phyloP scores from a whole-genome alignment of 2,329 filamentous ascomycete genomes.

The Thielaviopsis euricoi region DNA sequence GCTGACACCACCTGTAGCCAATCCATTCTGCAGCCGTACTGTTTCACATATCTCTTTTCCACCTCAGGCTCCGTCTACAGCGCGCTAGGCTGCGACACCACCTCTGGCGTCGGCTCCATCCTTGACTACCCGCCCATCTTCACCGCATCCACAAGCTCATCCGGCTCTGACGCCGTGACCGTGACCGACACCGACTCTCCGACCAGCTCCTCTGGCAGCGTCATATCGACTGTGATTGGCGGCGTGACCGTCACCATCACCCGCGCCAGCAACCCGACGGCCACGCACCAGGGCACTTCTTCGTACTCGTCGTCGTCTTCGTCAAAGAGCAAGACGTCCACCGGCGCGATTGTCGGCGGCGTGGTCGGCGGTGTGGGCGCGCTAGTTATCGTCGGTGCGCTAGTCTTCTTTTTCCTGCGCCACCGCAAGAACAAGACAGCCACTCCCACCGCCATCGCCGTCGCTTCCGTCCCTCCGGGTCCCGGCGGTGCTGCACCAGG shows the following conservation, averaged over 20 bases:
- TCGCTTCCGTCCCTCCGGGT: neutral
- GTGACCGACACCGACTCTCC: neutral
- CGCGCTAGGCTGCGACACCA: slow-evolving; percentile 16
- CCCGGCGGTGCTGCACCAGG: neutral
- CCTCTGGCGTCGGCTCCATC: slow-evolving; percentile 16
- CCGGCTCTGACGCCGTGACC: neutral
- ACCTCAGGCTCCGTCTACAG: slow-evolving; percentile 12
- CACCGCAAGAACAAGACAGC: slow-evolving; percentile 18
- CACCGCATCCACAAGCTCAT: slow-evolving; percentile 13
- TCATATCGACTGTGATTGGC: neutral
- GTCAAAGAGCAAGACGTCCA: slow-evolving; percentile 15
- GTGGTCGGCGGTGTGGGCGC: slow-evolving; percentile 21
- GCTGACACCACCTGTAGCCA: neutral
- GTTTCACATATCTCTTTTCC: slow-evolving; percentile 19
- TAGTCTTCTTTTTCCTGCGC: slow-evolving; percentile 25
- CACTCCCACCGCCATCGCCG: neutral
- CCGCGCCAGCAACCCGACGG: neutral
- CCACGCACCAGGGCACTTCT: neutral
- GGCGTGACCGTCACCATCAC: neutral
- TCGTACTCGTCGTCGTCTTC: slow-evolving; percentile 5
- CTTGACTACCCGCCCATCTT: slow-evolving; percentile 17
- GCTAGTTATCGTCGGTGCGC: slow-evolving; percentile 24
- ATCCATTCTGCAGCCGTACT: slow-evolving; percentile 12
- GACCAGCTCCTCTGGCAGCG: neutral
- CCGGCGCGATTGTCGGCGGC: slow-evolving; percentile 25